These are phyloP conservation scores for Neodidymelliopsis sp. DNA, from an alignment of 2,329 filamentous ascomycete genomes.

Conservation along the genomic window DNA sequence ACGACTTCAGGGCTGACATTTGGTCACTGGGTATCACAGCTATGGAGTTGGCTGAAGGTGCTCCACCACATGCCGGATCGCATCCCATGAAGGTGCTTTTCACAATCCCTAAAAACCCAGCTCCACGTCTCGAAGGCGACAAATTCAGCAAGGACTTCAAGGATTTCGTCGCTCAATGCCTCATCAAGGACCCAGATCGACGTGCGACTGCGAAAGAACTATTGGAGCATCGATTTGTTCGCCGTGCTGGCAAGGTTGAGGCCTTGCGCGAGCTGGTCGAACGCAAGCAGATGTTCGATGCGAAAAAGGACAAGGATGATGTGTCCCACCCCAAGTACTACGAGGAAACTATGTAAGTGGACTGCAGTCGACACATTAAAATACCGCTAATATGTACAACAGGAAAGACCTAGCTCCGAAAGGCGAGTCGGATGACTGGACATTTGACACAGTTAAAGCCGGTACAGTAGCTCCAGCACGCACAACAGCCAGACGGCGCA, in stretches of 20 bases:
- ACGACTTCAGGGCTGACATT: constrained; percentile 97
- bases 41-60: constrained; percentile 87
- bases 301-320: constrained; percentile 65
- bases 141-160: constrained; percentile 89
- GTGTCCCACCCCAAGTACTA: constrained; percentile 80
- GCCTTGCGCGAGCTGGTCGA: constrained; percentile 85
- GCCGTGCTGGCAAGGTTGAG: constrained; percentile 85
- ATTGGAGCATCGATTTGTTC: constrained; percentile 86
- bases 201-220: constrained; percentile 87
- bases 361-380: background rate
- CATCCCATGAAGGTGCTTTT: constrained; percentile 99
- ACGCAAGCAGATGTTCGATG: constrained; percentile 82
- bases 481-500: constrained; percentile 59
- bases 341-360: constrained; percentile 80
- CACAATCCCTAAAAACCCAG: constrained; percentile 88
- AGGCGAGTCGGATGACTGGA: constrained; percentile 77
- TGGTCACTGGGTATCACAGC: constrained; percentile 97
- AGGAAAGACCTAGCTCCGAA: constrained; percentile 45
- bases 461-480: constrained; percentile 63
- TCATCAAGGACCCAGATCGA: constrained; percentile 89
- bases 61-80: constrained; percentile 92
- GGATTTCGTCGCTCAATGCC: constrained; percentile 88
- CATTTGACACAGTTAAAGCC: constrained; percentile 90
- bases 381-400: constrained; percentile 18
- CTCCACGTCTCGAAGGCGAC: constrained; percentile 81